Conservation (phyloP, 192 early-diverging fungal genomes). For the Coemansia aciculifera region DNA sequence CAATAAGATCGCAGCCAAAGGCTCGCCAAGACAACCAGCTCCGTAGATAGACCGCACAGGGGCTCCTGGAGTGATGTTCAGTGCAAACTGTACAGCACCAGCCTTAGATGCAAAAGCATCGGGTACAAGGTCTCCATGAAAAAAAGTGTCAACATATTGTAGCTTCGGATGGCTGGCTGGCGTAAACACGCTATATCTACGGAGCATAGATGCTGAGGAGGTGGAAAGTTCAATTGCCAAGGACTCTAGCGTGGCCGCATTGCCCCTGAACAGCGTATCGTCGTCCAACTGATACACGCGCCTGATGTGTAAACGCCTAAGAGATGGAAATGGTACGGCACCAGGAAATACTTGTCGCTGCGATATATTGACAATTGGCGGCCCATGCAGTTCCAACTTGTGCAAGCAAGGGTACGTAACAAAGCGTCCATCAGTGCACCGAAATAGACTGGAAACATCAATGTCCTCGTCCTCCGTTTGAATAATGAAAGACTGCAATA, state of each 20-base stretch:
- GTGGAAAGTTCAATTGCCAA: background rate
- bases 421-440: background rate
- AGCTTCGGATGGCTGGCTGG: constrained; percentile 1
- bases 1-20: background rate
- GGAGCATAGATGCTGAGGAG: background rate
- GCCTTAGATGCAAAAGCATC: background rate
- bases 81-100: background rate
- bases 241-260: background rate
- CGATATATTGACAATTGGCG: background rate
- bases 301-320: background rate
- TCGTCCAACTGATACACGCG: background rate
- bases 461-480: background rate
- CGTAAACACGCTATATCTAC: background rate
- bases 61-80: background rate
- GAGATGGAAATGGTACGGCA: background rate
- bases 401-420: background rate
- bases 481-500: background rate
- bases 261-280: background rate
- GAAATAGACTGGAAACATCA: background rate
- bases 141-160: background rate
- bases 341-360: background rate
- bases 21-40: background rate
- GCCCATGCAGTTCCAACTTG: background rate
- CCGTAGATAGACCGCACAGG: background rate
- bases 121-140: background rate